These are phyloP conservation scores for Alternaria sp. DNA, from an alignment of 2,329 filamentous ascomycete species.

Conservation along the genomic window DNA sequence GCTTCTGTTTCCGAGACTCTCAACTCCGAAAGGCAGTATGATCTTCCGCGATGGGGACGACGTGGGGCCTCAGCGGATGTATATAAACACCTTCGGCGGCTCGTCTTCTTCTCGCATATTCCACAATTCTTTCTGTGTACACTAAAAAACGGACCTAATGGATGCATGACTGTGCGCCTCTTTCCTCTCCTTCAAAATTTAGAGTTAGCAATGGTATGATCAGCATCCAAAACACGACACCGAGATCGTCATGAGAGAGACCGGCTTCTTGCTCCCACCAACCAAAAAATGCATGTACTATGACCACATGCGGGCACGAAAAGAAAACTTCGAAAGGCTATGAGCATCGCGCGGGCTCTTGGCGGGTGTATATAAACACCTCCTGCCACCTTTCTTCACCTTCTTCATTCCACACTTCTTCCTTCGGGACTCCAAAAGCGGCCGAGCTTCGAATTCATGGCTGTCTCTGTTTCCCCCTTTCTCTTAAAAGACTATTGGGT, in stretches of 20 bases:
- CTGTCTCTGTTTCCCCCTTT: too few relatives aligned
- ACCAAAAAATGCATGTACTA: too few relatives aligned
- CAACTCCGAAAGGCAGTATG: background rate
- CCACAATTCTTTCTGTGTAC: background rate
- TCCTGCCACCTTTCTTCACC: background rate
- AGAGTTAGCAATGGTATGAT: background rate
- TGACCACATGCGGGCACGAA: too few relatives aligned
- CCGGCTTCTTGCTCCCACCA: background rate
- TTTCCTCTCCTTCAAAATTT: background rate
- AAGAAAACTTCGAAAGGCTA: too few relatives aligned
- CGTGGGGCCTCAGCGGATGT: background rate
- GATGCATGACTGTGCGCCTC: background rate
- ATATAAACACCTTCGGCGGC: background rate
- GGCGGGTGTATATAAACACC: background rate
- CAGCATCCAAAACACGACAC: background rate
- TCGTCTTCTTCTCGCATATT: background rate
- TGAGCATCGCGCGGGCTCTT: too few relatives aligned
- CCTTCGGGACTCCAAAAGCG: too few relatives aligned
- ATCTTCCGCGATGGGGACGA: too few relatives aligned
- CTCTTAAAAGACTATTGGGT: too few relatives aligned
- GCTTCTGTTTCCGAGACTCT: background rate
- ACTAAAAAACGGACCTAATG: too few relatives aligned
- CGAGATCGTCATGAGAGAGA: background rate
- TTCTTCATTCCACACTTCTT: background rate
- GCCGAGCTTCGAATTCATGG: too few relatives aligned